Evolutionary conservation across 495 filamentous ascomycete genomes (phyloP), one percentile per base, ranked within the genome.

Genomic region (Rhypophila decipiens): DNA sequence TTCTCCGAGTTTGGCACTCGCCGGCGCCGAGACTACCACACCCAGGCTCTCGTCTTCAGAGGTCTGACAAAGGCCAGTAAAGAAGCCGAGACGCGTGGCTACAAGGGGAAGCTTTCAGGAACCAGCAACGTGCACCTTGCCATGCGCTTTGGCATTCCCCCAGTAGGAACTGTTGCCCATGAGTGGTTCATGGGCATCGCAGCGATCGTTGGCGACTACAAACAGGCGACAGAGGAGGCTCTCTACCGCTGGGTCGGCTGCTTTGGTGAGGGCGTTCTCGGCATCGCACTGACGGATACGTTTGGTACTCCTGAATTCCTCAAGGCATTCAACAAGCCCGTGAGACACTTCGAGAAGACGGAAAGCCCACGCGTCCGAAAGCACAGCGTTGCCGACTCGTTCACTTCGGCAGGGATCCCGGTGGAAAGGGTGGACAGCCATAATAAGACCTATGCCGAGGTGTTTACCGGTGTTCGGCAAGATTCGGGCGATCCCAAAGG

Each of bases 161-260:
- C 91, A 0, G 81, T 98, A 17, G 93, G 93, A 13, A 98, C 93
- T 2, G 90, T 98, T 1, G 93, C 94, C 0, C 93, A 98, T 53
- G 93, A 98, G 67, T 98, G 94, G 94, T 96, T 95, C 69, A 98
- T 98, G 93, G 88, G 87, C 34, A 88, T 95, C 44, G 93, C 93
- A 13, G 90, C 93, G 27, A 86, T 96, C 57, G 90, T 86, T 3
- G 75, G 86, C 46, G 80, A 96, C 66, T 98, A 97, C 56, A 69
- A 74, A 51, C 75, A 77, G 42, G 88, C 94, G 5, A 95, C 88
- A 46, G 88, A 91, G 62, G 75, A 83, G 48, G 88, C 86, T 0
- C 69, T 98, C 58, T 67, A 77, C 40, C 87, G 90, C 60, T 98
- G 93, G 93, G 74, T 95, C 17, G 82, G 79, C 11, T 95, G 88